Evolutionary conservation across 192 early-diverging fungal genomes (phyloP).

Genomic region (Coemansia sp.): DNA sequence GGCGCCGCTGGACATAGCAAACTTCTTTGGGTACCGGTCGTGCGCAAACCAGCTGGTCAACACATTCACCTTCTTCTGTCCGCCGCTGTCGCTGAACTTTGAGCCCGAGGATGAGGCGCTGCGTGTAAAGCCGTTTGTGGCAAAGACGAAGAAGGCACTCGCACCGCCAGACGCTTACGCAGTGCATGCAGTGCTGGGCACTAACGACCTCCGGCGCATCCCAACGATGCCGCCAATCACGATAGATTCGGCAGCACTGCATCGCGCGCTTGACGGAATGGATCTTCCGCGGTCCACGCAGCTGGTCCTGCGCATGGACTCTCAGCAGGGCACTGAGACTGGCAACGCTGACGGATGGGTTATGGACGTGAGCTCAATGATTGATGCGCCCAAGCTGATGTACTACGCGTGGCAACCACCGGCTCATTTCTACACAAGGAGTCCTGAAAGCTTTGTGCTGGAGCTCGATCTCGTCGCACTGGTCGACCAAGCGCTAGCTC

Average conservation of each 20-base stretch:
- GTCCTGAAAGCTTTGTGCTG: conserved; percentile 47
- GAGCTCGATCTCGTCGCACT: conserved; percentile 47
- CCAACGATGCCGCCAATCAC: conserved; percentile 23
- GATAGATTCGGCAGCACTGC: conserved; percentile 32
- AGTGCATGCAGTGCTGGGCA: conserved; percentile 39
- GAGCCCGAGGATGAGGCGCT: conserved; percentile 19
- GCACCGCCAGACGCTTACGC: conserved; percentile 29
- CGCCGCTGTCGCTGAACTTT: conserved; percentile 15
- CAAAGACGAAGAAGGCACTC: not conserved
- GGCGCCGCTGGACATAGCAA: conserved; percentile 44
- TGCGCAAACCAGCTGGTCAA: conserved; percentile 42
- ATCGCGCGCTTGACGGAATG: conserved; percentile 30
- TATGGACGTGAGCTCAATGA: conserved; percentile 30
- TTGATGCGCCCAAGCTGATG: conserved; percentile 19
- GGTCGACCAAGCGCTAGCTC: conserved; percentile 41
- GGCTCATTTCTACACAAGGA: conserved; percentile 42
- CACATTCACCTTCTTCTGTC: conserved; percentile 17
- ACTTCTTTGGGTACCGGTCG: conserved; percentile 49
- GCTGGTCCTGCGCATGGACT: conserved; percentile 45
- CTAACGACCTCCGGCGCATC: conserved; percentile 42
- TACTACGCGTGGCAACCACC: conserved; percentile 34
- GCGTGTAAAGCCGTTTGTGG: conserved; percentile 15
- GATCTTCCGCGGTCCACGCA: conserved; percentile 49
- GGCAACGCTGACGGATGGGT: conserved; percentile 20
- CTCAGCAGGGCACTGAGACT: conserved; percentile 36